Conservation (phyloP, 2,329 filamentous ascomycete species). For the Trichoderma polysporum region DNA sequence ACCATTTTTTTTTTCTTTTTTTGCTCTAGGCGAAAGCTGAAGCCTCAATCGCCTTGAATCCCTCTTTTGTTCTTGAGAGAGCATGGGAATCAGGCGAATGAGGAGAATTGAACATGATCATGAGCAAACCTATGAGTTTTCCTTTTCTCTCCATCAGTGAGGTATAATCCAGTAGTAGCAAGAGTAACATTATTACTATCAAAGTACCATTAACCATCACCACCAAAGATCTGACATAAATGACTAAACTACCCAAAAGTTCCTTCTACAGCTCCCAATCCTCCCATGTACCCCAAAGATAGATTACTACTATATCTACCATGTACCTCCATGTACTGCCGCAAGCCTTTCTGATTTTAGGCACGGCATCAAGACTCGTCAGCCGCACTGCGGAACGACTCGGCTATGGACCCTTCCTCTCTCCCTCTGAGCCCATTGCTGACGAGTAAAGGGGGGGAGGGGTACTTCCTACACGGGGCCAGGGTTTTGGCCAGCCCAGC, state of each 20-base stretch:
- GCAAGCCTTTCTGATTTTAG: too few relatives aligned
- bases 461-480: too few relatives aligned
- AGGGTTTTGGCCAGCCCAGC: neutral
- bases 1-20: neutral
- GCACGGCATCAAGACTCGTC: too few relatives aligned
- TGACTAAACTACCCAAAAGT: neutral
- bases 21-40: slow-evolving; percentile 4
- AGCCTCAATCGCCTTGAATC: neutral
- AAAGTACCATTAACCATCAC: neutral
- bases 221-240: neutral
- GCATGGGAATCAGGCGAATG: neutral
- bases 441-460: too few relatives aligned
- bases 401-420: neutral
- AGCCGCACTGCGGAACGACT: too few relatives aligned
- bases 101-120: slow-evolving; percentile 3
- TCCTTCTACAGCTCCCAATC: neutral
- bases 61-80: neutral
- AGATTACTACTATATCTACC: too few relatives aligned
- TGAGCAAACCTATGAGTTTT: neutral
- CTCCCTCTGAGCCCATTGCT: neutral
- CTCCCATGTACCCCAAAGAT: too few relatives aligned
- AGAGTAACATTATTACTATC: neutral
- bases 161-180: neutral
- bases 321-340: too few relatives aligned
- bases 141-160: neutral